Evolutionary conservation across 805 yeast genomes (phyloP).

Genomic region (Sungouiozyma ichnusensis): DNA sequence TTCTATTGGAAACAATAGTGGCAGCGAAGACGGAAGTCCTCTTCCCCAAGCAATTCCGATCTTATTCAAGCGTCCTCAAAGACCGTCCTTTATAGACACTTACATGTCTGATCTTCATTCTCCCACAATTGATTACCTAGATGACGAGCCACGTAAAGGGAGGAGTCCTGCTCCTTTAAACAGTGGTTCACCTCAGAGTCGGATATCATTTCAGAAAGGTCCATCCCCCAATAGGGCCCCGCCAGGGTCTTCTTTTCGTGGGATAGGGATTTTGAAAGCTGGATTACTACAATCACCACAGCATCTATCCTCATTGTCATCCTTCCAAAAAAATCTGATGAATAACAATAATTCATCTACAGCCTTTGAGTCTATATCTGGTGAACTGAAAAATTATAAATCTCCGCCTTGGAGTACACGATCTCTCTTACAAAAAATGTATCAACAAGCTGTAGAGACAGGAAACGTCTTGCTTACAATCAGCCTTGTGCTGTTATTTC

Average conservation of each 20-base stretch:
- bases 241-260: background rate
- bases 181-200: constrained; percentile 15
- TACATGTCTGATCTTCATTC: constrained; percentile 22
- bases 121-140: constrained; percentile 5
- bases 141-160: constrained; percentile 5
- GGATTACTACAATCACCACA: constrained; percentile 4
- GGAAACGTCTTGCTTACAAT: constrained; percentile 25
- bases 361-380: background rate
- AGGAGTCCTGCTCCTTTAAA: constrained; percentile 4
- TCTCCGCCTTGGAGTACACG: constrained; percentile 26
- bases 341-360: background rate
- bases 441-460: constrained; percentile 22
- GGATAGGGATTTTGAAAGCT: background rate
- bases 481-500: constrained; percentile 23
- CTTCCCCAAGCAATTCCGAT: constrained; percentile 14
- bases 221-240: background rate
- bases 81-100: constrained; percentile 26
- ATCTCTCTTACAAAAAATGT: constrained; percentile 21
- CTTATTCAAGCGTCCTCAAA: constrained; percentile 11
- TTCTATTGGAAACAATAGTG: background rate
- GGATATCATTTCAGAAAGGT: constrained; percentile 11
- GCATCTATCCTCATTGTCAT: background rate
- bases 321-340: background rate
- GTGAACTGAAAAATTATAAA: background rate
- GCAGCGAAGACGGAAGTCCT: background rate